A percentile compares a stretch with the other conserved stretches of the same genome.
These are phyloP conservation scores for Phytomonas sp. DNA, from an alignment of 208 protist species.

Conservation along the genomic window DNA sequence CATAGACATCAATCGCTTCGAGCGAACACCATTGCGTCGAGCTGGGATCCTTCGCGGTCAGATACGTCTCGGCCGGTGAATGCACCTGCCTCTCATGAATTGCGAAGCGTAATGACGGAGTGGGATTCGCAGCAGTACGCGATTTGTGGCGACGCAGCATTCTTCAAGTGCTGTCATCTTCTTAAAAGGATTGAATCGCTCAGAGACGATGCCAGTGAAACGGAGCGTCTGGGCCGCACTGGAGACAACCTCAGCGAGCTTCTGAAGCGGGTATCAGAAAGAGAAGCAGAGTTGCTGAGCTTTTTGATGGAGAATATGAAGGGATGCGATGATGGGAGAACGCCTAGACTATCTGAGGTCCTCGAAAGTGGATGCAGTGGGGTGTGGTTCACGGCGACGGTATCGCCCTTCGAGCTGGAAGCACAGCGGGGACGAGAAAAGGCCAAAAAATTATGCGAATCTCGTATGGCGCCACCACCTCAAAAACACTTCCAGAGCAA, in stretches of 20 bases:
- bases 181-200: background rate
- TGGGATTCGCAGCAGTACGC: slow-evolving; percentile 83
- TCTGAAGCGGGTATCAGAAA: background rate
- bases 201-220: background rate
- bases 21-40: background rate
- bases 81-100: background rate
- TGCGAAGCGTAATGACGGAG: slow-evolving; percentile 42
- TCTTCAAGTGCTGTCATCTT: slow-evolving; percentile 35
- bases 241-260: background rate
- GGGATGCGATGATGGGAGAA: background rate
- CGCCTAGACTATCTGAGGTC: slow-evolving; percentile 1
- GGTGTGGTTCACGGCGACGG: slow-evolving; percentile 69
- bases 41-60: background rate
- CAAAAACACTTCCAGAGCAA: slow-evolving; percentile 9
- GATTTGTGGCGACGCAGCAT: slow-evolving; percentile 45
- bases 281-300: background rate
- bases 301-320: background rate
- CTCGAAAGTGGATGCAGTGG: slow-evolving; percentile 44
- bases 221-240: background rate
- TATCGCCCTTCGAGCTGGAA: slow-evolving; percentile 33
- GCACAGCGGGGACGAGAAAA: slow-evolving; percentile 16
- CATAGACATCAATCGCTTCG: slow-evolving; percentile 13
- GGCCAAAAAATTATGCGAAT: slow-evolving; percentile 6
- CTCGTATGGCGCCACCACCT: slow-evolving; percentile 21
- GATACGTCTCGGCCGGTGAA: background rate